Evolutionary conservation across 2,329 filamentous ascomycete genomes (phyloP).

Genomic region (Aspergillus alliaceus): DNA sequence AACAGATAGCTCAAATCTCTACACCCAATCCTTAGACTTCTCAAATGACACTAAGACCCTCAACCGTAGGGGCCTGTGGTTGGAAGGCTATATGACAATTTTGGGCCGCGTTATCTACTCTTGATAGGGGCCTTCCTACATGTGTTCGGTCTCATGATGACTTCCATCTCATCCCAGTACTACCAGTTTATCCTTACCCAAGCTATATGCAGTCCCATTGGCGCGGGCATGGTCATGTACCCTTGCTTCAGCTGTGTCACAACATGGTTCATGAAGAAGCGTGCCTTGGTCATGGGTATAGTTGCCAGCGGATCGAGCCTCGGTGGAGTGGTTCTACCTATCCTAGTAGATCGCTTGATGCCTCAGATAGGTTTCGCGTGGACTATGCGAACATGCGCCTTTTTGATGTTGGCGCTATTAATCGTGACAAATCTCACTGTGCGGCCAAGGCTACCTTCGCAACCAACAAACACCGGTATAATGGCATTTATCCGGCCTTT

Average conservation of each 20-base stretch:
- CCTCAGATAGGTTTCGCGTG: conserved; percentile 53
- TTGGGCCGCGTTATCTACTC: conserved; percentile 58
- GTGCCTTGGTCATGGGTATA: conserved; percentile 55
- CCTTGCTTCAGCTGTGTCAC: conserved; percentile 35
- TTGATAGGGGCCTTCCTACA: conserved; percentile 54
- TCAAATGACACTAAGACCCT: neutral
- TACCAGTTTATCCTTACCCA: conserved; percentile 58
- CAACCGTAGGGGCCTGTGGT: conserved; percentile 52
- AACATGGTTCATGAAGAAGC: conserved; percentile 56
- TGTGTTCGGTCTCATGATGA: conserved; percentile 60
- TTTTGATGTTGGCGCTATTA: conserved; percentile 61
- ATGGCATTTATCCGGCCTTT: neutral
- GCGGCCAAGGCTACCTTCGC: conserved; percentile 35
- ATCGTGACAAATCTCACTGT: conserved; percentile 55
- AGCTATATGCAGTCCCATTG: conserved; percentile 53
- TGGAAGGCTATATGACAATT: conserved; percentile 61
- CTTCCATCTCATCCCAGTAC: conserved; percentile 52
- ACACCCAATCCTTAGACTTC: neutral
- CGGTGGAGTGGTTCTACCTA: conserved; percentile 60
- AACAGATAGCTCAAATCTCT: neutral
- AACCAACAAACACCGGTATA: neutral
- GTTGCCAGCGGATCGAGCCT: conserved; percentile 54
- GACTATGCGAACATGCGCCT: conserved; percentile 56
- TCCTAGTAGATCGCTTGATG: conserved; percentile 58
- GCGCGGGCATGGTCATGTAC: conserved; percentile 51